Conservation (phyloP, 306 rosid species). For the Vachellia collinsii region DNA sequence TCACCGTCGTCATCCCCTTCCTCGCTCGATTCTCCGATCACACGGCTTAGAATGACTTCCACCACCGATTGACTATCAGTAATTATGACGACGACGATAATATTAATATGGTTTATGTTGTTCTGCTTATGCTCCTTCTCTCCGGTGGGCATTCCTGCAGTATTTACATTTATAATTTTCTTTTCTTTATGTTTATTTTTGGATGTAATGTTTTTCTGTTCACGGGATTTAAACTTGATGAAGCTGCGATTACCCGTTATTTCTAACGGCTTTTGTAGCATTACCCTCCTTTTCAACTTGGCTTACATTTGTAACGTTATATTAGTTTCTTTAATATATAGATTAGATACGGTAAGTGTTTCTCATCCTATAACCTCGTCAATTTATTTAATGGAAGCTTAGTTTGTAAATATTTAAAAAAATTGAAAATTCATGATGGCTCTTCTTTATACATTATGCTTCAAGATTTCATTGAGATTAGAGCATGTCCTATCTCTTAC, state of each 20-base stretch:
- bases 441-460: too few species aligned
- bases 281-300: conserved; percentile 37
- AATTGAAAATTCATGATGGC: too few species aligned
- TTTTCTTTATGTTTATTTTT: conserved; percentile 2
- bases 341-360: too few species aligned
- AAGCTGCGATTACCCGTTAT: conserved; percentile 62
- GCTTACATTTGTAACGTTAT: conserved; percentile 27
- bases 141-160: conserved; percentile 3
- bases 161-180: conserved; percentile 11
- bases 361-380: too few species aligned
- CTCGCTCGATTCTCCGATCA: conserved; percentile 64
- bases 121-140: background rate
- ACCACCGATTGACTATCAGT: conserved; percentile 35
- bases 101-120: too few species aligned
- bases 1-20: background rate
- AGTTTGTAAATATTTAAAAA: too few species aligned
- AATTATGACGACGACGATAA: too few species aligned
- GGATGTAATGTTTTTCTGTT: background rate
- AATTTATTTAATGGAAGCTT: too few species aligned
- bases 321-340: too few species aligned
- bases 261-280: conserved; percentile 66
- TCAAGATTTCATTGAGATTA: too few species aligned
- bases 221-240: conserved; percentile 28
- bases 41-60: conserved; percentile 75
- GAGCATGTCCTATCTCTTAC: too few species aligned